Base-by-base conservation (phyloP, 2,329 filamentous ascomycete genomes). In the Ceratocystiopsis minuta region DNA sequence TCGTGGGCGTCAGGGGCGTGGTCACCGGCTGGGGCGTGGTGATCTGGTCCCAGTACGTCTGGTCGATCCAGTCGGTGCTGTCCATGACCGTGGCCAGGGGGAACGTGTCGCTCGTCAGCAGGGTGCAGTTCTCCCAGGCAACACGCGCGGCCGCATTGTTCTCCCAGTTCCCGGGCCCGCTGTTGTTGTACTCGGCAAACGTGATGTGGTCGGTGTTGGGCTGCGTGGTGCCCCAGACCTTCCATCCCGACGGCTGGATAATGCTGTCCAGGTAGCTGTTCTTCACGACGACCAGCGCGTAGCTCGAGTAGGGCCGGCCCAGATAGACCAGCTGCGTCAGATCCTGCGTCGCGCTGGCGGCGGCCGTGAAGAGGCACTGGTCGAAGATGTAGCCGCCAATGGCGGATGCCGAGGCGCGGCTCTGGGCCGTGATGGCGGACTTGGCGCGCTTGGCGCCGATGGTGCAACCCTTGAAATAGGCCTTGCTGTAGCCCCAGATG, bases 241-340 rank as follows among this genome's bases (percentile, higher is more conserved):
- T 54, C 75, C 76, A 80, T 0, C 75, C 76, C 0, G 66, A 65
- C 2, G 61, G 45, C 49, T 77, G 75, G 49, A 80, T 65, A 16
- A 77, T 70, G 17, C 59, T 56, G 13, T 60, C 62, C 56, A 80
- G 58, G 31, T 54, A 53, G 0, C 68, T 70, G 42, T 62, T 53
- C 48, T 69, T 64, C 53, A 66, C 65, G 4, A 61, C 56, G 12
- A 68, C 66, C 4, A 62, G 59, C 1, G 66, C 57, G 42, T 62
- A 66, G 17, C 56, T 50, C 6, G 58, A 50, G 64, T 66, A 69
- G 0, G 66, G 66, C 11, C 66, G 58, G 5, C 66, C 66, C 1
- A 70, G 61, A 51, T 68, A 78, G 60, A 80, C 77, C 45, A 64
- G 67, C 49, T 60, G 66, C 0, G 58, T 57, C 3, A 53, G 53